phyloP scores from a whole-genome alignment of 768 basidiomycete species.

The Paxillus involutus region DNA sequence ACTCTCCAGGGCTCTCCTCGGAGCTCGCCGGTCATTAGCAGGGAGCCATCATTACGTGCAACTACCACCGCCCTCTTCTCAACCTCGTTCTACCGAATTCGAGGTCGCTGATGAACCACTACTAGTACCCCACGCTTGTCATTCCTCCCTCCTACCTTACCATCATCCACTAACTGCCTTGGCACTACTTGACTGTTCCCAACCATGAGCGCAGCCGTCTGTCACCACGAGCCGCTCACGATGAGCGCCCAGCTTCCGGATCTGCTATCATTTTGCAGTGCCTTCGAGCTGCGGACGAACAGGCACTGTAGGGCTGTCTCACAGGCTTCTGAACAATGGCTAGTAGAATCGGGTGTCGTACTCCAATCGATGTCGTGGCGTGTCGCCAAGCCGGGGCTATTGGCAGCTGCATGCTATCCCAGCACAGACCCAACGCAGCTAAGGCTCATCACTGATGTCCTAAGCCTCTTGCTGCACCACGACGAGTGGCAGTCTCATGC shows the following conservation, averaged over 20 bases:
- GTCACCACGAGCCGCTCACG: slow-evolving; percentile 1
- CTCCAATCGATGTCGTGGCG: slow-evolving; percentile 24
- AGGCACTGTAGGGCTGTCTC: slow-evolving; percentile 28
- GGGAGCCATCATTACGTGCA: slow-evolving; percentile 19
- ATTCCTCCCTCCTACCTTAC: slow-evolving; percentile 8
- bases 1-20: slow-evolving; percentile 17
- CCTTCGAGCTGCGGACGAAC: slow-evolving; percentile 28
- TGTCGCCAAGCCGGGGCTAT: slow-evolving; percentile 44
- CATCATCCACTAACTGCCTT: background rate
- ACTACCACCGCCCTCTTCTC: background rate
- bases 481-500: slow-evolving; percentile 21
- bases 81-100: background rate
- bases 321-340: slow-evolving; percentile 29
- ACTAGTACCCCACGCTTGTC: background rate
- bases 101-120: background rate
- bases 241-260: slow-evolving; percentile 32
- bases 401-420: slow-evolving; percentile 61
- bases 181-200: background rate
- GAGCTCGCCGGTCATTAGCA: slow-evolving; percentile 10
- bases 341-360: slow-evolving; percentile 18
- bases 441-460: slow-evolving; percentile 48
- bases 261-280: slow-evolving; percentile 21
- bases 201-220: background rate
- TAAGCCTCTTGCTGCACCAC: slow-evolving; percentile 42
- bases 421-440: slow-evolving; percentile 58